Evolutionary conservation across 441 rosid genomes (phyloP).

Genomic region (Mallotus repandus): DNA sequence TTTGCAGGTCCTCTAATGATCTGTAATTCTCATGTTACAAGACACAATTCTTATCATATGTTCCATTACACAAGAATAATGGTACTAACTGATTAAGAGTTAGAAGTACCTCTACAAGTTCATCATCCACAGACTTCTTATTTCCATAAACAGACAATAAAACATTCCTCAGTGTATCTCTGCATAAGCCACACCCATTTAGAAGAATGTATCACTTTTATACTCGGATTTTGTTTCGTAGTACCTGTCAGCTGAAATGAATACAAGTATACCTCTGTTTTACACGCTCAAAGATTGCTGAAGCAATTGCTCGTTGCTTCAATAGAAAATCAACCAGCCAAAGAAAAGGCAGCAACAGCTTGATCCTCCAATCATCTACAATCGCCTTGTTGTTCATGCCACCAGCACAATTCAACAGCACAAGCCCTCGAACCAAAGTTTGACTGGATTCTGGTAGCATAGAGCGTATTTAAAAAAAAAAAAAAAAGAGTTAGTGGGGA

Average conservation of each 20-base stretch:
- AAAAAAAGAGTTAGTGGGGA: background rate
- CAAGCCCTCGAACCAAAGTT: too few species aligned
- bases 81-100: too few species aligned
- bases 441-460: constrained; percentile 37
- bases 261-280: constrained; percentile 48
- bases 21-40: constrained; percentile 36
- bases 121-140: constrained; percentile 78
- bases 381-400: too few species aligned
- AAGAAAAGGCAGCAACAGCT: too few species aligned
- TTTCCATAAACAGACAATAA: constrained; percentile 66
- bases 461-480: background rate
- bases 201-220: too few species aligned
- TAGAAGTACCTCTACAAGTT: constrained; percentile 61
- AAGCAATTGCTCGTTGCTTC: constrained; percentile 56
- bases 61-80: background rate
- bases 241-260: too few species aligned
- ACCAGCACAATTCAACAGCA: too few species aligned
- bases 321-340: too few species aligned
- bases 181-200: constrained; percentile 29
- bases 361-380: too few species aligned
- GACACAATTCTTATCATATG: background rate
- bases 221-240: too few species aligned
- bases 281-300: constrained; percentile 64
- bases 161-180: constrained; percentile 66
- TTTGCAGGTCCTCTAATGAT: constrained; percentile 77